Percentiles rank a stretch among this genome's conserved stretches.
phyloP scores from a whole-genome alignment of 2,329 filamentous ascomycete species.

The Trichothecium sympodiale region DNA sequence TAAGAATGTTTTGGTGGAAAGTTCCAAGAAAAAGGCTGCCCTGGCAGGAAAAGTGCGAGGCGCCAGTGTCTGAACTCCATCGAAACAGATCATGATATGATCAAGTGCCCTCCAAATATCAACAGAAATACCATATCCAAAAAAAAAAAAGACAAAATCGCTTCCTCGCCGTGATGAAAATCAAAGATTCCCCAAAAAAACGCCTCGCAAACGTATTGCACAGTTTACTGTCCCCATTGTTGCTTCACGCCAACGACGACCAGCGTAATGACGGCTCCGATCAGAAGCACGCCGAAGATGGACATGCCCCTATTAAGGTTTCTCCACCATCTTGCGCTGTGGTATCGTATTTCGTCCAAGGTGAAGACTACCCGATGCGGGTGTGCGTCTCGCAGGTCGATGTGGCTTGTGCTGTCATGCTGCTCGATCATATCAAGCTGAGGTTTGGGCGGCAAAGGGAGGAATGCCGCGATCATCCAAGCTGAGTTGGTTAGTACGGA shows the following conservation, averaged over 20 bases:
- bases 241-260: slow-evolving; percentile 40
- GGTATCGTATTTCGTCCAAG: slow-evolving; percentile 33
- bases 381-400: slow-evolving; percentile 24
- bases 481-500: slow-evolving; percentile 29
- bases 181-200: no score
- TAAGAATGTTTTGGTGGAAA: no score
- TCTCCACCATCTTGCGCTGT: slow-evolving; percentile 49
- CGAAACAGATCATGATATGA: no score
- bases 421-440: slow-evolving; percentile 38
- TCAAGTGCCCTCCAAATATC: no score
- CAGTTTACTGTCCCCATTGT: slow-evolving; percentile 24
- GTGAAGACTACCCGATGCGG: slow-evolving; percentile 19
- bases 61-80: no score
- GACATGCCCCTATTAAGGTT: slow-evolving; percentile 49
- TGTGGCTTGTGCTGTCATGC: slow-evolving; percentile 26
- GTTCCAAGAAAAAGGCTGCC: no score
- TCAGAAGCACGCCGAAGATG: slow-evolving; percentile 40
- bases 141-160: no score
- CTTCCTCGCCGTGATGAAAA: no score
- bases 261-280: slow-evolving; percentile 40
- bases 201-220: no score
- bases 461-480: slow-evolving; percentile 69
- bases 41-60: no score
- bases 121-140: no score
- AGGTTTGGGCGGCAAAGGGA: slow-evolving; percentile 56